These are phyloP conservation scores for Mikania micrantha DNA, from an alignment of 129 eudicot genomes.

Conservation along the genomic window DNA sequence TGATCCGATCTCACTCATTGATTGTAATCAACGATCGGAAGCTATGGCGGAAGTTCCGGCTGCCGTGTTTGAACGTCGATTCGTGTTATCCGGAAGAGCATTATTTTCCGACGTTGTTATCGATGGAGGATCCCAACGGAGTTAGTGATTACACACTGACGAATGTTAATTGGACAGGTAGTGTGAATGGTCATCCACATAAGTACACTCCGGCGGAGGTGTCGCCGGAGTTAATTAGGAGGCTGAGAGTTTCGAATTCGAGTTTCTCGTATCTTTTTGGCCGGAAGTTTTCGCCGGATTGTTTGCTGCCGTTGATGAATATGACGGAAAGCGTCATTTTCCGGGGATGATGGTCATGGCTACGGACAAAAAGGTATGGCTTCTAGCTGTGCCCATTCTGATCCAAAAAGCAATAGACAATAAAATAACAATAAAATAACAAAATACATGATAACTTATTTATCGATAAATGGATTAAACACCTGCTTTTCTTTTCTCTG, in stretches of 20 bases:
- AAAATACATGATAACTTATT: too few species aligned
- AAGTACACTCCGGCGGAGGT: conserved; percentile 47
- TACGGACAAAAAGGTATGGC: conserved; percentile 15
- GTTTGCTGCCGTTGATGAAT: conserved; percentile 50
- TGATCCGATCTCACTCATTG: conserved; percentile 44
- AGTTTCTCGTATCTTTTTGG: conserved; percentile 53
- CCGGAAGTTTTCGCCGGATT: conserved; percentile 67
- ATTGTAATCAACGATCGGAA: conserved; percentile 42
- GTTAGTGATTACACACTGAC: conserved; percentile 52
- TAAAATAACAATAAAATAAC: too few species aligned
- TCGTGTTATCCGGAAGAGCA: conserved; percentile 90
- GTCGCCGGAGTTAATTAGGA: conserved; percentile 41
- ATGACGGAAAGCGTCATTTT: conserved; percentile 45
- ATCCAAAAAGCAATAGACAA: conserved; percentile 9
- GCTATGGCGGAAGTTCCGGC: conserved; percentile 61
- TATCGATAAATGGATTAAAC: too few species aligned
- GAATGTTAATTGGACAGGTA: conserved; percentile 71
- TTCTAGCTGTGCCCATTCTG: conserved; percentile 1
- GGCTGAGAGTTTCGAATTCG: conserved; percentile 48
- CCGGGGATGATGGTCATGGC: conserved; percentile 33
- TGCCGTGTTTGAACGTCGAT: conserved; percentile 49
- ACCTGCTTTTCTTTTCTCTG: too few species aligned
- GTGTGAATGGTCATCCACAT: conserved; percentile 64
- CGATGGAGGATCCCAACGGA: conserved; percentile 72
- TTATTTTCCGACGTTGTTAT: conserved; percentile 72